A percentile compares a stretch with the other conserved stretches of the same genome.
Evolutionary conservation across 768 basidiomycete genomes (phyloP).

Genomic region (Rhizopogon roseolus): DNA sequence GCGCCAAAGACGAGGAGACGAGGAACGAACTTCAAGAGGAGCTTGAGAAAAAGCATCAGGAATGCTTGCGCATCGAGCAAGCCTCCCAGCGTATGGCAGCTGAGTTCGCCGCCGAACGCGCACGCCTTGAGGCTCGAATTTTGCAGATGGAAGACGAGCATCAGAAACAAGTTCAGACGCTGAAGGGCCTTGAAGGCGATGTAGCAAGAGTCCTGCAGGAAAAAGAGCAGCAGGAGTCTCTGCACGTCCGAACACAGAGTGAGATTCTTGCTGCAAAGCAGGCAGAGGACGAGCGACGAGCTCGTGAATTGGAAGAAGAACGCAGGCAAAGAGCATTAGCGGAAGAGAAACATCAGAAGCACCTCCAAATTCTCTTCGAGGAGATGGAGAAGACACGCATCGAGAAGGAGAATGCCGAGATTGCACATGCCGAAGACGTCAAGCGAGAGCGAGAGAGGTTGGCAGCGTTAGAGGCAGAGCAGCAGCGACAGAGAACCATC

Average conservation of each 20-base stretch:
- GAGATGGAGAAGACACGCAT: constrained; percentile 21
- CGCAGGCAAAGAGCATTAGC: constrained; percentile 21
- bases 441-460: constrained; percentile 24
- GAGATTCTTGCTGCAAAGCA: constrained; percentile 21
- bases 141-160: constrained; percentile 22
- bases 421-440: constrained; percentile 22
- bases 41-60: constrained; percentile 36
- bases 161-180: constrained; percentile 9
- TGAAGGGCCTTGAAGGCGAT: constrained; percentile 23
- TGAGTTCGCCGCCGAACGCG: constrained; percentile 34
- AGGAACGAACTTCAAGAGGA: constrained; percentile 40
- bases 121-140: constrained; percentile 24
- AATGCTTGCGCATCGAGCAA: constrained; percentile 36
- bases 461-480: constrained; percentile 23
- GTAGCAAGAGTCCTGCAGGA: constrained; percentile 22
- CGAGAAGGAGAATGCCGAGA: constrained; percentile 15
- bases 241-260: constrained; percentile 22
- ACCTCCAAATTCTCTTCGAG: constrained; percentile 21
- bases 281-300: constrained; percentile 24
- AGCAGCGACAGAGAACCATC: constrained; percentile 19
- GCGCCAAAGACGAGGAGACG: constrained; percentile 42
- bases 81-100: constrained; percentile 37
- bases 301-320: constrained; percentile 26
- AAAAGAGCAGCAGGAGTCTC: constrained; percentile 21
- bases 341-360: constrained; percentile 24